Conservation (phyloP, 176 grass and related monocot genomes). For the Bonia amplexicaulis region DNA sequence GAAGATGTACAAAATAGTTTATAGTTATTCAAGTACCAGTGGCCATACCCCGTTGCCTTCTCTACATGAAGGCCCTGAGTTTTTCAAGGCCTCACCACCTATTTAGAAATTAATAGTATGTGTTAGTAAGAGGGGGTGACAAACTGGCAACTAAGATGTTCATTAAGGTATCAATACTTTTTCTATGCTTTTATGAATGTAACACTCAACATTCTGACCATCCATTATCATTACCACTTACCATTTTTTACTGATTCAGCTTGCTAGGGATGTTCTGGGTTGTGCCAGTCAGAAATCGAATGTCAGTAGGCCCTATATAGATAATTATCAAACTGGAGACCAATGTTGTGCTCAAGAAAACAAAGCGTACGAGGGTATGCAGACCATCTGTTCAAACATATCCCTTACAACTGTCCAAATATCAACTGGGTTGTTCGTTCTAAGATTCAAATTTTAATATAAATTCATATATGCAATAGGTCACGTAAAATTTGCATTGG, state of each 20-base stretch:
- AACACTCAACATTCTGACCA: background rate
- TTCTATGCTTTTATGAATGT: background rate
- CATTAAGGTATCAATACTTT: background rate
- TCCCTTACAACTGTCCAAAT: background rate
- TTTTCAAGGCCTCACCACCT: background rate
- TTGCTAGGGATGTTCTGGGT: background rate
- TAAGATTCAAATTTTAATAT: background rate
- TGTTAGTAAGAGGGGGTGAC: background rate
- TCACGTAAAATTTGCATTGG: background rate
- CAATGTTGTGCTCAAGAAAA: background rate
- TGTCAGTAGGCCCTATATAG: background rate
- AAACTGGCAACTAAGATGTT: background rate
- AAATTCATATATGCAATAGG: background rate
- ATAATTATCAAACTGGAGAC: background rate
- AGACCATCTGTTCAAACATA: constrained; percentile 5
- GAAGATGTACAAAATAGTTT: background rate
- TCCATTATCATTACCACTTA: background rate
- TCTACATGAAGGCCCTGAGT: background rate
- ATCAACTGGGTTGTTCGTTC: background rate
- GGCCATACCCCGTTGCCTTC: background rate
- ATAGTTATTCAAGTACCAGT: background rate
- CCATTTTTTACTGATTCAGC: background rate
- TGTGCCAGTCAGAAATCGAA: background rate
- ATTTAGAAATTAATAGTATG: background rate
- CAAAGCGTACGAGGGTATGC: background rate